These are phyloP conservation scores for Rhodotorula sp. DNA, from an alignment of 1,284 basidiomycete genomes.

Conservation along the genomic window DNA sequence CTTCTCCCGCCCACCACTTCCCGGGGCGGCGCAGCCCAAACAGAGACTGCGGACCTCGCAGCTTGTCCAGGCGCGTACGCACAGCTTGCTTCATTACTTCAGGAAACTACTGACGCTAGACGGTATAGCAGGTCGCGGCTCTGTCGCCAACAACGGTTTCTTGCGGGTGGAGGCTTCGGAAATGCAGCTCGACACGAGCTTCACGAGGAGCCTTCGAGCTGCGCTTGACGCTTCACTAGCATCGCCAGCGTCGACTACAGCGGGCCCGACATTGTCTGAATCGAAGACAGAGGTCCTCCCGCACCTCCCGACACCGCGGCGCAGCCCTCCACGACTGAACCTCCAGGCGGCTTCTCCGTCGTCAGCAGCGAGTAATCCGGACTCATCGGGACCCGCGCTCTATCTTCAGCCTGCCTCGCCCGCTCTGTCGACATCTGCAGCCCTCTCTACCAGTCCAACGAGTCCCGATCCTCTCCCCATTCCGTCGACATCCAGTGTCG, in stretches of 20 bases:
- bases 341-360: neutral
- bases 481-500: constrained; percentile 2
- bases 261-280: neutral
- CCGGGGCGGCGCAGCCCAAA: neutral
- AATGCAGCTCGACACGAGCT: constrained; percentile 1
- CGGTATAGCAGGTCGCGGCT: too few species aligned
- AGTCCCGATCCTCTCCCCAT: constrained; percentile 1
- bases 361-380: neutral
- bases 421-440: constrained; percentile 6
- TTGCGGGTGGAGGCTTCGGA: too few species aligned
- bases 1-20: too few species aligned
- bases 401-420: constrained; percentile 35
- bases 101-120: too few species aligned
- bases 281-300: too few species aligned
- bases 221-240: neutral
- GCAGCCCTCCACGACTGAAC: neutral
- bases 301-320: neutral
- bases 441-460: constrained; percentile 1
- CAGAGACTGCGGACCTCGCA: neutral
- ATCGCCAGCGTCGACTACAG: neutral
- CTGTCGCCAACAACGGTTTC: neutral
- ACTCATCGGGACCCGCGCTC: neutral
- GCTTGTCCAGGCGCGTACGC: neutral
- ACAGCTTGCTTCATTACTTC: too few species aligned
- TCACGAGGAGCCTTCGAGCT: neutral